A percentile compares a stretch with the other conserved stretches of the same genome.
phyloP scores from a whole-genome alignment of 257 asterid species.

The Nicotiana paniculata region DNA sequence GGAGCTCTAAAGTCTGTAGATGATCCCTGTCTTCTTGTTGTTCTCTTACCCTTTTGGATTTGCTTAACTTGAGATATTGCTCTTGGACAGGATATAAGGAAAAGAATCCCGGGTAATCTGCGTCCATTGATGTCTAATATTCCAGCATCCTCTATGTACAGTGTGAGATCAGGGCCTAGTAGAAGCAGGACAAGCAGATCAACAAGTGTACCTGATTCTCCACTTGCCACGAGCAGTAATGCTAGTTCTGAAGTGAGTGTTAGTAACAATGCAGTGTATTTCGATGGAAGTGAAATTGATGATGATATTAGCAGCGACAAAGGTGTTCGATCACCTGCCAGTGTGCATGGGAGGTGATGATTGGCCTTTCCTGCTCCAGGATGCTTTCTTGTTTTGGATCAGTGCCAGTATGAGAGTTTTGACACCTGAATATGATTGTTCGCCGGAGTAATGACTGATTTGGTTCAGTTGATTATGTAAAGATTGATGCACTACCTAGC shows the following conservation, averaged over 20 bases:
- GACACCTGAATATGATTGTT: background rate
- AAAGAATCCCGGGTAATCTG: constrained; percentile 68
- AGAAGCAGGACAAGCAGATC: constrained; percentile 54
- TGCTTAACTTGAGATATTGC: background rate
- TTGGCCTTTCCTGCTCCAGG: background rate
- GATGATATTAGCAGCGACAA: constrained; percentile 70
- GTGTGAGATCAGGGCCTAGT: constrained; percentile 80
- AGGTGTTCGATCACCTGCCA: constrained; percentile 59
- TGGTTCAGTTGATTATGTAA: background rate
- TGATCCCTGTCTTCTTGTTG: constrained; percentile 11
- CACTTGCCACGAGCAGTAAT: constrained; percentile 92
- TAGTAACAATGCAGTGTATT: constrained; percentile 49
- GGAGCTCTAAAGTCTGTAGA: background rate
- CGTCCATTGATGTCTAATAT: constrained; percentile 83
- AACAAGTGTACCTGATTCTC: constrained; percentile 77
- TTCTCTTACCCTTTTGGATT: background rate
- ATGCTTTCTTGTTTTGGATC: background rate
- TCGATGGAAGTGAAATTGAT: constrained; percentile 52
- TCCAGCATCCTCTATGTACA: constrained; percentile 92
- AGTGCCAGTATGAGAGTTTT: background rate
- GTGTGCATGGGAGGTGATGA: constrained; percentile 63
- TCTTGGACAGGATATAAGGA: constrained; percentile 74
- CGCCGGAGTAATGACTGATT: background rate
- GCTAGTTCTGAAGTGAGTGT: constrained; percentile 93
- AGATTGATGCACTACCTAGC: background rate